Base-by-base conservation (phyloP, 208 protist genomes). In the Trypanosoma melophagium region DNA sequence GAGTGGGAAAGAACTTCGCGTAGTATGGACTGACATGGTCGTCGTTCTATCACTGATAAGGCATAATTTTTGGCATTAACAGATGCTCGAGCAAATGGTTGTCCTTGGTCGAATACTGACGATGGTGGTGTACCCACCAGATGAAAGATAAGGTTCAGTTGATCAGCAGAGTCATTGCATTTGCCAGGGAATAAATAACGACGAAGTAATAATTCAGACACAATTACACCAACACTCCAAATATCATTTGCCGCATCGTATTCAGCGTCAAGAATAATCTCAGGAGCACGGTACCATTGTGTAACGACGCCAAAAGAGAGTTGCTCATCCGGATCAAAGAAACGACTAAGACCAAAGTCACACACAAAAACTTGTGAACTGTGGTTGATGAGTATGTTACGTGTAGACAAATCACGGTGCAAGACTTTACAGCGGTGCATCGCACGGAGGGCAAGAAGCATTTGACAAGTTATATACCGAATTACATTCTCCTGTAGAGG, bases 41-140 rank as follows among this genome's bases (percentile, higher is more conserved):
- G 65, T 10, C 67, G 67, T 69, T 90, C 80, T 19, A 96, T 87
- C 58, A 84, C 84, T 17, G 79, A 79, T 9, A 92, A 76, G 2
- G 84, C 77, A 77, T 94, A 96, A 28, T 83, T 82, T 76, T 83
- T 92, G 1, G 91, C 91, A 71, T 96, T 93, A n/a, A 78, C 65
- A 31, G 84, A 92, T 16, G 91, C 80, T 60, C 97, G 77, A 38
- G 93, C 96, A 52, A 99, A 93, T 42, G 86, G 77, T 45, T 79
- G 67, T 35, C 83, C 81, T 17, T 61, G 63, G 19, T 92, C 76
- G 59, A 96, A 96, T 42, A 92, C 66, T 8, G 92, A 83, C 13
- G 87, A 72, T 38, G 75, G 91, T 14, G 98, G 98, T 8, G 97
- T 99, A 45, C 97, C 97, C 13, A 99, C 87, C 31, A 95, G 83